Base-by-base conservation (phyloP, 208 protist genomes). In the Trypanosoma grayi region DNA sequence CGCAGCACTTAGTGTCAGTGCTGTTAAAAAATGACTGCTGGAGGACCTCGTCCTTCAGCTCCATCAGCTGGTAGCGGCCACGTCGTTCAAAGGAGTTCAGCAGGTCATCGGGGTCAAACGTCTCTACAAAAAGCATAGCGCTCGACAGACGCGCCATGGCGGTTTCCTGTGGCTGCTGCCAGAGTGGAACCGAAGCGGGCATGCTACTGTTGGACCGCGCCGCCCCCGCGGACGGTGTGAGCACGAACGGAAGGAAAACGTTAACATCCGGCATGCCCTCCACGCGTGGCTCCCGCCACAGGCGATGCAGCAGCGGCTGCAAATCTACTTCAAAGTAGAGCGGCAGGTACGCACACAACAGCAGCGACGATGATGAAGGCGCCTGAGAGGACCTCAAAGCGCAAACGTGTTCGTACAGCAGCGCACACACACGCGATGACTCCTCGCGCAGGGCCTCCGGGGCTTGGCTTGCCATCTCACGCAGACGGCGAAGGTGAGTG, bases 311-410 rank as follows among this genome's bases (percentile, higher is more conserved):
- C 22, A 92, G 74, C 10, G 81, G 83, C 7, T 58, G 24, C 2
- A 92, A 59, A 60, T 87, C 69, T 10, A 87, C 70, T 51, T 95
- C 88, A 47, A 87, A 95, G 59, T 74, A 90, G 4, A 95, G 63
- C 0, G 88, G 83, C 30, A 88, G 62, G 44, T 89, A 92, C 2
- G 71, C 73, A 43, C 83, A 82, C 3, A 92, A 27, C 28, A 83
- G 60, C 2, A 93, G 52, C 18, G 75, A 61, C 0, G 52, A 33
- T 20, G 53, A n/a, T 18, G 5, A 36, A 4, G 11, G 22, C 0
- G 13, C 16, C 4, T 37, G 53, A 36, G 28, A 27, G 16, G 64
- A 59, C 20, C 27, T 40, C 18, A 56, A 55, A 4, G 20, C 37
- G 14, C 63, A 34, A n/a, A 88, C 66, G 53, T 69, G 81, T 30